Evolutionary conservation across 768 basidiomycete genomes (phyloP).

Genomic region (Xerocomellus intermedius): DNA sequence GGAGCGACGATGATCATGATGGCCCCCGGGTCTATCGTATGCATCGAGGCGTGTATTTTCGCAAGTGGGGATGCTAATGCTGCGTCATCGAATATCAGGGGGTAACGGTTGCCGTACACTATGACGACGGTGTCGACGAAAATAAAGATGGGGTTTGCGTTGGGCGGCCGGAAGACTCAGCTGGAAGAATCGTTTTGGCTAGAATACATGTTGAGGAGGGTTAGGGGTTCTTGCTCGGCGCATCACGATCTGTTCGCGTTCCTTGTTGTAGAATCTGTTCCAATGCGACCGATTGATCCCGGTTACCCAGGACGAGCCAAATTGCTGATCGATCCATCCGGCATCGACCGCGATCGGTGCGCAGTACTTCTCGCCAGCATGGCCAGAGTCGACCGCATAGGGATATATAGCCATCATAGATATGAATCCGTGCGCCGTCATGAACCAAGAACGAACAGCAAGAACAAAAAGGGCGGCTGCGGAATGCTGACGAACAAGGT

Average conservation of each 20-base stretch:
- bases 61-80: not conserved
- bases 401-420: constrained; percentile 11
- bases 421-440: constrained; percentile 7
- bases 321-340: constrained; percentile 1
- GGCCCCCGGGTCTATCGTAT: not conserved
- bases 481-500: constrained; percentile 5
- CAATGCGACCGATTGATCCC: not conserved
- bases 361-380: constrained; percentile 3
- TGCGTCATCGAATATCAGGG: not conserved
- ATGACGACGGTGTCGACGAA: not conserved
- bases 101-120: constrained; percentile 6
- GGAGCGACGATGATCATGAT: not conserved
- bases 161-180: not conserved
- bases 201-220: not conserved
- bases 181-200: not conserved
- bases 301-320: not conserved
- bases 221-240: not conserved
- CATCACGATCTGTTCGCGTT: not conserved
- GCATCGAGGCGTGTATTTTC: not conserved
- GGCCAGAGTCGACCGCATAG: constrained; percentile 9
- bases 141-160: constrained; percentile 1
- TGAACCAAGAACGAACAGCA: not conserved
- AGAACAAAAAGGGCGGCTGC: not conserved
- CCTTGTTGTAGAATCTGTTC: not conserved
- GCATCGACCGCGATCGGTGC: constrained; percentile 20